These are phyloP conservation scores for Suhomyces pyralidae DNA, from an alignment of 805 yeast genomes.

Conservation along the genomic window DNA sequence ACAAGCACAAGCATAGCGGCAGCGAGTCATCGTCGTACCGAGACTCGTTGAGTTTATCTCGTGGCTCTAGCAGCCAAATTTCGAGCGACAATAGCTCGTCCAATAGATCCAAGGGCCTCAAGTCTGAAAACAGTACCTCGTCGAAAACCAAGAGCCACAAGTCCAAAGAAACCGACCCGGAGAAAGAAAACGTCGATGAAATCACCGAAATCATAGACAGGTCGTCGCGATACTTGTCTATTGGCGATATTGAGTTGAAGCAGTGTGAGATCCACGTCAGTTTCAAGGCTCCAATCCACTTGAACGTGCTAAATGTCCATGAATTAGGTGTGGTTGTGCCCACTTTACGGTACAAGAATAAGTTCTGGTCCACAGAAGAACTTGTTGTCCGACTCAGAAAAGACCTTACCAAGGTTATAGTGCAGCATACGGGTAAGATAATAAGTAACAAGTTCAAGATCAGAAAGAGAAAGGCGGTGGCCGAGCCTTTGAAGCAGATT, in stretches of 20 bases:
- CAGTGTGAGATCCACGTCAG: constrained; percentile 54
- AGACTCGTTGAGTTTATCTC: not conserved
- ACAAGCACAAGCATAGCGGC: not conserved
- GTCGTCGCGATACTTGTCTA: constrained; percentile 41
- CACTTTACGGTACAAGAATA: constrained; percentile 51
- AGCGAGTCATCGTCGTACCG: not conserved
- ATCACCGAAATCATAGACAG: constrained; percentile 41
- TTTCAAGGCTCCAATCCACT: constrained; percentile 69
- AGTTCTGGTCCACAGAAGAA: constrained; percentile 73
- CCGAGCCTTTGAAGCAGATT: constrained; percentile 39
- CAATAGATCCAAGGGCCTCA: not conserved
- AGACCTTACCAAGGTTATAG: constrained; percentile 54
- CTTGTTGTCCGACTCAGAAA: constrained; percentile 60
- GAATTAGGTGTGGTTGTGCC: constrained; percentile 70
- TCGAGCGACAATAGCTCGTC: not conserved
- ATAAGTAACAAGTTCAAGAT: constrained; percentile 67
- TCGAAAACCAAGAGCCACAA: not conserved
- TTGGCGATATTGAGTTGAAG: constrained; percentile 34
- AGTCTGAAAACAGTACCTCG: not conserved
- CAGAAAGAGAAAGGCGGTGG: constrained; percentile 27
- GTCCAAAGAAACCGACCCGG: constrained; percentile 1
- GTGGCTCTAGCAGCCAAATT: not conserved
- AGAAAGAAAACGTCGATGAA: constrained; percentile 27
- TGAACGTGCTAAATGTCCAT: constrained; percentile 72
- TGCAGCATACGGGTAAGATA: constrained; percentile 72